Evolutionary conservation across 768 basidiomycete genomes (phyloP).

Genomic region (Asterophora lycoperdoides): DNA sequence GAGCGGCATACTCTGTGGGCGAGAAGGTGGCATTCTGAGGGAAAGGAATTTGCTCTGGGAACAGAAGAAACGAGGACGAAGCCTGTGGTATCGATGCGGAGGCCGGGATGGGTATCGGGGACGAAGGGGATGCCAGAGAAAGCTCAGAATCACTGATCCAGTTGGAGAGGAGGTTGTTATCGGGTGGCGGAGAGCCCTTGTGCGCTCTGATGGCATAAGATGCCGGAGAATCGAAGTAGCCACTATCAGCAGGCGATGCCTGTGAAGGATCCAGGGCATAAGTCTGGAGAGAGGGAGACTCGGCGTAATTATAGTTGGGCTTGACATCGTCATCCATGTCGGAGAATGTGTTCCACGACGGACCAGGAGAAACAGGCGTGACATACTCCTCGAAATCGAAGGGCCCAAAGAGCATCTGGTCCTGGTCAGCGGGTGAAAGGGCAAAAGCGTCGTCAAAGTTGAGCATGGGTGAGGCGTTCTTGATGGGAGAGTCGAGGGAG

Average conservation of each 20-base stretch:
- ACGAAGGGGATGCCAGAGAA: slow-evolving; percentile 35
- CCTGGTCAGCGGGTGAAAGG: slow-evolving; percentile 37
- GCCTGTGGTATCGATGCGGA: slow-evolving; percentile 34
- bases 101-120: slow-evolving; percentile 62
- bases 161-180: slow-evolving; percentile 43
- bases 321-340: slow-evolving; percentile 41
- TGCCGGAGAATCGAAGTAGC: slow-evolving; percentile 35
- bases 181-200: slow-evolving; percentile 41
- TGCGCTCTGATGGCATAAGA: slow-evolving; percentile 36
- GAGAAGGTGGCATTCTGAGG: slow-evolving; percentile 52
- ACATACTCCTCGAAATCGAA: slow-evolving; percentile 52
- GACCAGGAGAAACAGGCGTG: slow-evolving; percentile 24
- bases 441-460: slow-evolving; percentile 31
- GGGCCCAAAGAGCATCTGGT: slow-evolving; percentile 56
- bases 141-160: slow-evolving; percentile 66
- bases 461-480: slow-evolving; percentile 28
- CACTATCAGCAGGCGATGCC: slow-evolving; percentile 34
- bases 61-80: slow-evolving; percentile 47
- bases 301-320: slow-evolving; percentile 34
- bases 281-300: slow-evolving; percentile 21
- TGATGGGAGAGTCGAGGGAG: slow-evolving; percentile 22
- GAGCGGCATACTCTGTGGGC: slow-evolving; percentile 55
- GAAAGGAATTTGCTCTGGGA: slow-evolving; percentile 42
- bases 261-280: slow-evolving; percentile 36
- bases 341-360: slow-evolving; percentile 35